Conservation (phyloP, 768 basidiomycete genomes). For the Guyanaporus albipodus region DNA sequence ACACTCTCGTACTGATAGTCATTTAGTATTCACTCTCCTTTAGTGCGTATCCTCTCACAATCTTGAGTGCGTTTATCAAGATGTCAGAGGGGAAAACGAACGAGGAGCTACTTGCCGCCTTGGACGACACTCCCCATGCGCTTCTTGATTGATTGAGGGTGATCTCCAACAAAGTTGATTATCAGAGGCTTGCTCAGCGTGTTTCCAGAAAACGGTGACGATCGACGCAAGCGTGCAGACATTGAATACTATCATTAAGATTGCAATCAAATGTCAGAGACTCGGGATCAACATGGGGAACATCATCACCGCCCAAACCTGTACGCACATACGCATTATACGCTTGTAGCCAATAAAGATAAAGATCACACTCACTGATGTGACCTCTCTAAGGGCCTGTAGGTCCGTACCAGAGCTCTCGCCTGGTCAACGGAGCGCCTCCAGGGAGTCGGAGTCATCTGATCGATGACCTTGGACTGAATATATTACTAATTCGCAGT, state of each 20-base stretch:
- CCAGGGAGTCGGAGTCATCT: constrained; percentile 90
- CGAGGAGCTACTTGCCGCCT: no score
- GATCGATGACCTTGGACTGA: constrained; percentile 88
- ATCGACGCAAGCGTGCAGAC: constrained; percentile 85
- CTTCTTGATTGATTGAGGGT: no score
- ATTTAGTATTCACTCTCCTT: no score
- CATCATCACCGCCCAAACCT: no score
- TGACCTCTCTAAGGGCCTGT: constrained; percentile 89
- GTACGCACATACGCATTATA: no score
- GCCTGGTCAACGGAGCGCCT: constrained; percentile 90
- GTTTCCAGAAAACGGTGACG: constrained; percentile 88
- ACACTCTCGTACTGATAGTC: no score
- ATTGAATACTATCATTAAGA: constrained; percentile 94
- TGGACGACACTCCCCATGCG: no score
- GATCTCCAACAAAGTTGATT: no score
- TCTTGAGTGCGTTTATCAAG: no score
- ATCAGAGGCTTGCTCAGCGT: constrained; percentile 83
- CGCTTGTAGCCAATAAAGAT: no score
- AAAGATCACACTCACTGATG: constrained; percentile 57
- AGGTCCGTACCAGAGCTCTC: constrained; percentile 93
- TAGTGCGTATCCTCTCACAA: no score
- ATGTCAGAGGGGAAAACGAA: no score
- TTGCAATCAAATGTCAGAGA: constrained; percentile 76
- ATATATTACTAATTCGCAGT: constrained; percentile 91
- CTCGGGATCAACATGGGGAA: constrained; percentile 92